Base-by-base conservation (phyloP, 2,329 filamentous ascomycete species). In the Colletotrichum sp. region DNA sequence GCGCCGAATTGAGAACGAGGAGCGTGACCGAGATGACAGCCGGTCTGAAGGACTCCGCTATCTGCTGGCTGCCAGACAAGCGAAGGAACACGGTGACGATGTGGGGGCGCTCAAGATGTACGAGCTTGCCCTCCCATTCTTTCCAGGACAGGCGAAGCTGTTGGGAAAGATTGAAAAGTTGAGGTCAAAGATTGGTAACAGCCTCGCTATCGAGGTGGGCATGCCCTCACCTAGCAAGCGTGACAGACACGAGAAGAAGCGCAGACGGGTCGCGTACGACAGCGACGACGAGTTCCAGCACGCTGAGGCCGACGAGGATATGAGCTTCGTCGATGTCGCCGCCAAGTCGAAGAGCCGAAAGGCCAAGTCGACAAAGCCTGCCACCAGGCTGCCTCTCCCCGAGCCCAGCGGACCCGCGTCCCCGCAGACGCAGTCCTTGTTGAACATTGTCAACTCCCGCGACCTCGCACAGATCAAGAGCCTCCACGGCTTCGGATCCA, bases 61-160 rank as follows among this genome's bases (percentile, higher is more conserved):
- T 80, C 86, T 99, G 39, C 89, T 98, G n/a, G 95, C 97, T 89
- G 96, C 95, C 2, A 95, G 97, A 79, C 96, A 98, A 83, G 95
- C 98, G 81, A 96, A 96, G 82, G 95, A 95, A 69, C 90, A 92
- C 6, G 95, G 95, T 3, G 95, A 98, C 79, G 93, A 98, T 68
- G 88, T 87, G 5, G 94, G 92, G 39, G 95, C 96, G 0, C 86
- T 99, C 76, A 92, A 92, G 79, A 96, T 97, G 92, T 98, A 98
- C 82, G 93, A 96, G 83, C 88, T 95, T 78, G 96, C 96, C 0
- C 86, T 95, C 69, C 94, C 95, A 0, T 97, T 92, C 84, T 99
- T 99, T 80, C 96, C 96, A 0, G 93, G 92, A 2, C 97, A 98
- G 82, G 90, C 92, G 65, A 98, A 96, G 85, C 88, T 96, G 36